These are phyloP conservation scores for Sparassis latifolia DNA, from an alignment of 1,284 basidiomycete genomes.

Conservation along the genomic window DNA sequence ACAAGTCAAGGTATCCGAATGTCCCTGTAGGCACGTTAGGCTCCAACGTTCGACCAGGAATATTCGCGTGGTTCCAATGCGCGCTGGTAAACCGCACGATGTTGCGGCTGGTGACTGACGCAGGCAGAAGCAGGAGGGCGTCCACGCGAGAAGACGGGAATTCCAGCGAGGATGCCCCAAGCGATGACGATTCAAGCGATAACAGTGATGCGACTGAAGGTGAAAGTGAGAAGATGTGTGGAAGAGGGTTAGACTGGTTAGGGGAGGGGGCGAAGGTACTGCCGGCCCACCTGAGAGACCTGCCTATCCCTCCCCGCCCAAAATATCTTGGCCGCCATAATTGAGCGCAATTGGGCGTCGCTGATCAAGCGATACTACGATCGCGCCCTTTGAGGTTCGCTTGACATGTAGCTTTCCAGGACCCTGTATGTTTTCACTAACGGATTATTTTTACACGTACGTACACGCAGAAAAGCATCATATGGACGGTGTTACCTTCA, in stretches of 20 bases:
- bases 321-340: too few relatives aligned
- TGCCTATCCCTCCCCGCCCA: neutral
- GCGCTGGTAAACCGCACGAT: conserved; percentile 4
- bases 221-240: neutral
- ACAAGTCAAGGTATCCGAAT: conserved; percentile 1
- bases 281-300: neutral
- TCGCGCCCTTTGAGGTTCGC: too few relatives aligned
- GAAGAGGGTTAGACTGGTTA: neutral
- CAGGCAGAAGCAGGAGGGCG: neutral
- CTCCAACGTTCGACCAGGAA: conserved; percentile 7
- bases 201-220: too few relatives aligned
- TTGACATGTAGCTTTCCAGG: too few relatives aligned
- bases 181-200: neutral
- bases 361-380: too few relatives aligned
- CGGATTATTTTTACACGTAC: too few relatives aligned
- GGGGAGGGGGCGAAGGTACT: neutral
- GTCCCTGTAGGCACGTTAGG: conserved; percentile 17
- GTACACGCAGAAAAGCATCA: too few relatives aligned
- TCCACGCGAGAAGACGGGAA: neutral
- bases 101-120: neutral
- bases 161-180: neutral
- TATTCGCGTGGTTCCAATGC: conserved; percentile 14
- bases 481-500: too few relatives aligned
- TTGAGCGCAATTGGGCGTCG: too few relatives aligned
- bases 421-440: too few relatives aligned